Conservation (phyloP, 768 basidiomycete genomes). For the Albatrellus ellisii region DNA sequence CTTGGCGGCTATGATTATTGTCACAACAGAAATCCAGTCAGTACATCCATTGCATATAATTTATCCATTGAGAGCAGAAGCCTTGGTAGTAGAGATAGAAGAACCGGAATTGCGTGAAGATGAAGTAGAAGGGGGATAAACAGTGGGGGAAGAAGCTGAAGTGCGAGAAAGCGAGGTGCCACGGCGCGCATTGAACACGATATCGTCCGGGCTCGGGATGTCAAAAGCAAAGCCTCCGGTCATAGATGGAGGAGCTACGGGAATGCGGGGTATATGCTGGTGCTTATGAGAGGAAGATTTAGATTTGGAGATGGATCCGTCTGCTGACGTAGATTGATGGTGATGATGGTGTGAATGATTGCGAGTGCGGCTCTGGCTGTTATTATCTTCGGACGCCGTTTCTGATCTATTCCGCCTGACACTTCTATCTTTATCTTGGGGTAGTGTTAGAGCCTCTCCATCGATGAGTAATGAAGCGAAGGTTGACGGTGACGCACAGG, state of each 20-base stretch:
- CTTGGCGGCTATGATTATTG: conserved; percentile 47
- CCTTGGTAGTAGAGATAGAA: conserved; percentile 25
- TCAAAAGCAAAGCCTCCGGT: conserved; percentile 47
- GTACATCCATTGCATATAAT: conserved; percentile 18
- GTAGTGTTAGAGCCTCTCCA: conserved; percentile 9
- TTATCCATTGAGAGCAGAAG: conserved; percentile 20
- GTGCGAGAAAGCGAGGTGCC: conserved; percentile 44
- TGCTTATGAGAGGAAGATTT: conserved; percentile 7
- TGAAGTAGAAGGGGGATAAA: conserved; percentile 15
- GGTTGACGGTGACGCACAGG: conserved; percentile 61
- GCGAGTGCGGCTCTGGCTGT: conserved; percentile 2
- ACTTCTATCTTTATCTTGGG: conserved; percentile 13
- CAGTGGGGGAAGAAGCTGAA: conserved; percentile 10
- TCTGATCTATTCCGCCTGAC: conserved; percentile 6
- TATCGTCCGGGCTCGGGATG: conserved; percentile 84
- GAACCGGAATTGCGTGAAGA: conserved; percentile 12
- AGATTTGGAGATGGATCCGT: conserved; percentile 5
- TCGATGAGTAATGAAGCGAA: conserved; percentile 31
- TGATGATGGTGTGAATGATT: neutral
- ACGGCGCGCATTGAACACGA: conserved; percentile 67
- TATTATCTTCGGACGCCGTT: conserved; percentile 3
- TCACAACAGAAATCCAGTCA: conserved; percentile 17
- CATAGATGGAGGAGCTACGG: conserved; percentile 3
- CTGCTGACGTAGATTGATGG: neutral
- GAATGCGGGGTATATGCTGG: conserved; percentile 1